Evolutionary conservation across 305 asterid species (phyloP), one percentile per base, ranked within the genome.

Genomic region (Caryopteris hybrid): DNA sequence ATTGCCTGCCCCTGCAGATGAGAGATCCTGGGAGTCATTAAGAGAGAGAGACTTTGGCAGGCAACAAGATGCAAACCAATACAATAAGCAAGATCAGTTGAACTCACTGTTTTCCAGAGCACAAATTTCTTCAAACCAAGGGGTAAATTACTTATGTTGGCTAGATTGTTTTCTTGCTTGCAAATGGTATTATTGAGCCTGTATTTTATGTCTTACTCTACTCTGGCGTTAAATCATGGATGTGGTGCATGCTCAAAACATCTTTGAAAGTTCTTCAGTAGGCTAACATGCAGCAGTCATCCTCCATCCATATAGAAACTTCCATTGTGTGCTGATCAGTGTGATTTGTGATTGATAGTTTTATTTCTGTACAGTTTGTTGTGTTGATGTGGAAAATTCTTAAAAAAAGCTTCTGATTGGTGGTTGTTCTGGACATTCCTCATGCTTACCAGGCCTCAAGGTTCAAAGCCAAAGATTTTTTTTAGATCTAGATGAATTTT

Each of bases 1-100:
- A 53, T 59, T 69, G 64, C 66, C 95, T 76, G 80, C 79, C 41
- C 62, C 89, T 22, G 21, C 76, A 0, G 96, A 87, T 29, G 96
- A 93, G 80, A 88, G 89, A 76, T 83, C 91, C 55, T 80, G 94
- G 96, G 93, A 86, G 31, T 64, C 84, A 9, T 57, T 68, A 64
- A 79, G 87, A 46, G 97, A 79, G 58, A 78, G 80, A 71, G 88
- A 81, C 46, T 47, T 64, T 50, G 76, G 80, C 38, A 82, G 87
- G 80, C 86, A 77, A 69, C 91, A 83, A 72, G 95, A 86, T 66
- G 76, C 66, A 45, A 84, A 75, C 74, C 91, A 83, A 66, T 81
- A 79, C 81, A 83, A 63, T 76, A 84, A 81, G 72, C 95, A 81
- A 73, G 95, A 92, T 41, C 92, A 74, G 56, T 33, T 74, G 55